Conservation (phyloP, 345 rosid species). For the Salix exigua region DNA sequence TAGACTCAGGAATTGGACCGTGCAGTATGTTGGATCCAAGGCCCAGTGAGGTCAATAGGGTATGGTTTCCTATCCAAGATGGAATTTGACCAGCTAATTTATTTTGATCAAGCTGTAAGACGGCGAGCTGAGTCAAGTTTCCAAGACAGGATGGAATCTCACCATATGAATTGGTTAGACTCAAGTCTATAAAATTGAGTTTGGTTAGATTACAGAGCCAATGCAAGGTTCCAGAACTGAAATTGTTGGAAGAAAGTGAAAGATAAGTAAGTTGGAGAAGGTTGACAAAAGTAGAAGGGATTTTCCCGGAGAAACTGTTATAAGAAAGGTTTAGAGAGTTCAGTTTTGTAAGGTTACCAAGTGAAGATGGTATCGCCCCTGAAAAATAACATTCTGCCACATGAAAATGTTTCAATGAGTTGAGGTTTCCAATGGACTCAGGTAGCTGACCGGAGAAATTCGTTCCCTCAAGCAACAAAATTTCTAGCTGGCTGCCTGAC, state of each 20-base stretch:
- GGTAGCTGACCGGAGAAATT: too few species aligned
- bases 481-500: too few species aligned
- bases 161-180: not conserved
- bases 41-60: not conserved
- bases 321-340: too few species aligned
- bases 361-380: too few species aligned
- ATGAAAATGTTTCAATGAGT: too few species aligned
- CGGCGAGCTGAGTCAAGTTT: not conserved
- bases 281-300: slow-evolving; percentile 14
- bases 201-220: slow-evolving; percentile 3
- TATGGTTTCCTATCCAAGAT: slow-evolving; percentile 2
- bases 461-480: too few species aligned
- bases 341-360: too few species aligned
- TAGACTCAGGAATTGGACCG: slow-evolving; percentile 20
- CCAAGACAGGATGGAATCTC: not conserved
- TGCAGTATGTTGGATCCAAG: slow-evolving; percentile 1
- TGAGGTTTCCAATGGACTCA: too few species aligned
- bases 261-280: not conserved
- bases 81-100: not conserved
- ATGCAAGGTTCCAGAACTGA: not conserved
- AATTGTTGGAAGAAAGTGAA: not conserved
- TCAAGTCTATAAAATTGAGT: not conserved
- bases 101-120: not conserved
- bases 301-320: not conserved
- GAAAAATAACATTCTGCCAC: too few species aligned